Conservation (phyloP, 169 alveolate genomes). For the Cryptosporidium sp. region DNA sequence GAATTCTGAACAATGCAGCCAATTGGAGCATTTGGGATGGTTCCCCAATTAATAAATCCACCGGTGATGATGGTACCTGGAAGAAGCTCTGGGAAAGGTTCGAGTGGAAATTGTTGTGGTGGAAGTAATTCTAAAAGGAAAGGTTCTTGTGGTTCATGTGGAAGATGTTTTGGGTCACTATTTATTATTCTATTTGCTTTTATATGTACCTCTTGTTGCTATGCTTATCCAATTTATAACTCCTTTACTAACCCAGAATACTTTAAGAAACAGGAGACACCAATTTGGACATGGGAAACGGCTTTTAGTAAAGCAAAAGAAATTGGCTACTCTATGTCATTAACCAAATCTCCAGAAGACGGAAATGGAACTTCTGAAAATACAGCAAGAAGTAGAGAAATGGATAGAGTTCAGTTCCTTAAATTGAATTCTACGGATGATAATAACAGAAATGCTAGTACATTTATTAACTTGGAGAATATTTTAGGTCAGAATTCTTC, state of each 20-base stretch:
- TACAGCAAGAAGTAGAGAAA: background rate
- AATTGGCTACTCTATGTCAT: constrained; percentile 14
- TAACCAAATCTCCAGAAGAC: background rate
- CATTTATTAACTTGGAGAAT: background rate
- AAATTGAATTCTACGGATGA: background rate
- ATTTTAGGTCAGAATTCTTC: background rate
- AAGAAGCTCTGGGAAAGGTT: background rate
- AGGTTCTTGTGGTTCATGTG: constrained; percentile 45
- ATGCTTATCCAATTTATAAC: constrained; percentile 39
- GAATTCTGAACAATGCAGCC: constrained; percentile 47
- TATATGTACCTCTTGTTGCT: constrained; percentile 44
- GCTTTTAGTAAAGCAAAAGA: constrained; percentile 13
- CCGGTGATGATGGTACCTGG: constrained; percentile 27
- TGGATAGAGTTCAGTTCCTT: background rate
- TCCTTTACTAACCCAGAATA: constrained; percentile 53
- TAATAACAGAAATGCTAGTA: too few relatives aligned
- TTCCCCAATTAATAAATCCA: constrained; percentile 67
- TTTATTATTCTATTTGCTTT: constrained; percentile 50
- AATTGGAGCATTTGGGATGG: constrained; percentile 22
- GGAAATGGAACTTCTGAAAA: background rate
- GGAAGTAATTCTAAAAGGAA: background rate
- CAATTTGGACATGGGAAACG: constrained; percentile 68
- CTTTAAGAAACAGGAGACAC: constrained; percentile 27
- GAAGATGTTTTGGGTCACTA: constrained; percentile 61
- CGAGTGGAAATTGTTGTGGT: constrained; percentile 7